These are phyloP conservation scores for Pseudogymnoascus sp. DNA, from an alignment of 2,329 filamentous ascomycete species.

Conservation along the genomic window DNA sequence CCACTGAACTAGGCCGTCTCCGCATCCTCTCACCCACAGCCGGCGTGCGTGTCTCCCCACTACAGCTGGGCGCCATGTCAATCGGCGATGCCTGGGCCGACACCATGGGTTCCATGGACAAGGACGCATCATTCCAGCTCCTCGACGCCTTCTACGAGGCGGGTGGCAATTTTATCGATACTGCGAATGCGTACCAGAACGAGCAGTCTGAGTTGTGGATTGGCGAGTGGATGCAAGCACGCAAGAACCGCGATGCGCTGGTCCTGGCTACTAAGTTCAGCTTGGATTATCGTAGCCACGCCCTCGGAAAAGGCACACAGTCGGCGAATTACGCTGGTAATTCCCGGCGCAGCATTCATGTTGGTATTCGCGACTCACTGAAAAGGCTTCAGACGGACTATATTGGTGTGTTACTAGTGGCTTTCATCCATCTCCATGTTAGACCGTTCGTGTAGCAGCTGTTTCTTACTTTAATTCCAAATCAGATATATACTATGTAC, in stretches of 20 bases:
- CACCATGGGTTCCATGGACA: conserved; percentile 44
- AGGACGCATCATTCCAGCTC: conserved; percentile 46
- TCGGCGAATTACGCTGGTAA: conserved; percentile 50
- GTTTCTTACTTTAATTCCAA: background rate
- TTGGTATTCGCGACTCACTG: conserved; percentile 46
- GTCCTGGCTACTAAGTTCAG: conserved; percentile 64
- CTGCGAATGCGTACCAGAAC: conserved; percentile 48
- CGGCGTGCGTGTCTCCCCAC: conserved; percentile 56
- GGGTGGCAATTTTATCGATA: conserved; percentile 64
- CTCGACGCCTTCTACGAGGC: conserved; percentile 47
- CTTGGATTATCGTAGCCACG: conserved; percentile 43
- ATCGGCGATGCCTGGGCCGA: conserved; percentile 47
- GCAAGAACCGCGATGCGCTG: conserved; percentile 57
- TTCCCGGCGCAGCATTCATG: conserved; percentile 50
- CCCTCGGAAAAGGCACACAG: conserved; percentile 33
- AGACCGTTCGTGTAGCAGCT: background rate
- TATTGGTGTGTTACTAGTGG: conserved; percentile 47
- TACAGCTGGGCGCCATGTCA: conserved; percentile 58
- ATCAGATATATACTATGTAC: background rate
- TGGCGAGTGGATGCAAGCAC: conserved; percentile 61
- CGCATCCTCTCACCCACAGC: conserved; percentile 59
- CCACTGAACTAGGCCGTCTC: conserved; percentile 55
- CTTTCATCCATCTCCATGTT: background rate
- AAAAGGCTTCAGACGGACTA: conserved; percentile 58
- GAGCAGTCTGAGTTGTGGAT: conserved; percentile 57